These are phyloP conservation scores for Tylopilus intermedius DNA, from an alignment of 768 basidiomycete species.

Conservation along the genomic window DNA sequence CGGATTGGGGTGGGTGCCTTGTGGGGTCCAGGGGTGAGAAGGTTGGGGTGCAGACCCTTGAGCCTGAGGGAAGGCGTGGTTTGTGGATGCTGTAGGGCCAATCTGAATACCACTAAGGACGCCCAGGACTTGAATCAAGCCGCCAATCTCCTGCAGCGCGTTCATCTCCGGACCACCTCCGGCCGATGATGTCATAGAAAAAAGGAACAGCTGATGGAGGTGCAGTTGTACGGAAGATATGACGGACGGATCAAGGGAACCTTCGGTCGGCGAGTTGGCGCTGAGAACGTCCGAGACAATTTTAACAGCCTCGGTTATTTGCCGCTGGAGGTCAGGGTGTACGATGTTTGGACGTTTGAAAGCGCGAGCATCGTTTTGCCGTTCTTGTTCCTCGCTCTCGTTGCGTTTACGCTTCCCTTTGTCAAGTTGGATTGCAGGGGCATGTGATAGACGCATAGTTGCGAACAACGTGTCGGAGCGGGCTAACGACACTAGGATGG, in stretches of 20 bases:
- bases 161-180: conserved; percentile 49
- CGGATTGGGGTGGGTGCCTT: conserved; percentile 17
- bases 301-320: conserved; percentile 58
- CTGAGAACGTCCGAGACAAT: conserved; percentile 48
- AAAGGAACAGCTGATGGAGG: conserved; percentile 74
- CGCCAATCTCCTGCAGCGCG: conserved; percentile 67
- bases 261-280: conserved; percentile 32
- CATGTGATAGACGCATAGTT: conserved; percentile 58
- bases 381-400: conserved; percentile 35
- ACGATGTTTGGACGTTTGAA: conserved; percentile 45
- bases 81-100: conserved; percentile 33
- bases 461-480: conserved; percentile 63
- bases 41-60: conserved; percentile 33
- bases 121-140: conserved; percentile 78
- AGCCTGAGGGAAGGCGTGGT: conserved; percentile 22
- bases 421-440: conserved; percentile 56
- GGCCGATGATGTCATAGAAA: conserved; percentile 66
- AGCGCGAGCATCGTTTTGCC: conserved; percentile 24
- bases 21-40: conserved; percentile 28
- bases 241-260: conserved; percentile 49
- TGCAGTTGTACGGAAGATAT: conserved; percentile 68
- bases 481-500: conserved; percentile 59
- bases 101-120: conserved; percentile 77
- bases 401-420: conserved; percentile 76
- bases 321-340: conserved; percentile 47